Base-by-base conservation (phyloP, 768 basidiomycete species). In the Symmetrospora coprosmae region DNA sequence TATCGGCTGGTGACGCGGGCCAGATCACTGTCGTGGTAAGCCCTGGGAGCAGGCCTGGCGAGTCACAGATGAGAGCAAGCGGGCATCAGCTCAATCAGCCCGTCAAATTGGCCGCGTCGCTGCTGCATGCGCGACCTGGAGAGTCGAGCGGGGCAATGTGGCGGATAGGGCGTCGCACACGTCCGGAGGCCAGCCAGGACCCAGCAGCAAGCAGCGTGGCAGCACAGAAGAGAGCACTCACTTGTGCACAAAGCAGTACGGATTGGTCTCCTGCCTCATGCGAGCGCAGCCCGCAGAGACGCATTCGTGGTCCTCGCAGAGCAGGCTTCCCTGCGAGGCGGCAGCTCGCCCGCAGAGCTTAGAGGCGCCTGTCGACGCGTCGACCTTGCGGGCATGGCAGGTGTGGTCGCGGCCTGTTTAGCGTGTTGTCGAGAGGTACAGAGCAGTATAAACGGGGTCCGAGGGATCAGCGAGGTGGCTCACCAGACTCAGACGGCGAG, bases 201-300 rank as follows among this genome's bases (percentile, higher is more conserved):
- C n/a, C n/a, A n/a, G n/a, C n/a, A n/a, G n/a, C n/a, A n/a, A n/a
- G n/a, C n/a, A n/a, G n/a, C n/a, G n/a, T n/a, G n/a, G n/a, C n/a
- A n/a, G n/a, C n/a, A n/a, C n/a, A n/a, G n/a, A n/a, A 33, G 16
- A 34, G 8, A 19, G 21, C 14, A 58, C 55, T 58, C 37, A 58
- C 55, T 58, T 58, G 41, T 58, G 55, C 30, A 58, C 55, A 47
- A 58, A 58, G 55, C 55, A 58, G 55, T 58, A 58, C 4, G 55
- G 55, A 58, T 28, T 35, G 19, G 41, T 34, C 6, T 58, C 41
- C 41, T 58, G 55, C 46, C 55, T 43, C 21, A 47, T 43, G 43
- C 55, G 19, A 17, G 55, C 43, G 55, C 55, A 58, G 19, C 55
- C 40, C n/a, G 43, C 55, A 28, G 46, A 27, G 43, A 58, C 46